These are phyloP conservation scores for Tieghemiomyces parasiticus DNA, from an alignment of 192 early-diverging fungal genomes.

Conservation along the genomic window DNA sequence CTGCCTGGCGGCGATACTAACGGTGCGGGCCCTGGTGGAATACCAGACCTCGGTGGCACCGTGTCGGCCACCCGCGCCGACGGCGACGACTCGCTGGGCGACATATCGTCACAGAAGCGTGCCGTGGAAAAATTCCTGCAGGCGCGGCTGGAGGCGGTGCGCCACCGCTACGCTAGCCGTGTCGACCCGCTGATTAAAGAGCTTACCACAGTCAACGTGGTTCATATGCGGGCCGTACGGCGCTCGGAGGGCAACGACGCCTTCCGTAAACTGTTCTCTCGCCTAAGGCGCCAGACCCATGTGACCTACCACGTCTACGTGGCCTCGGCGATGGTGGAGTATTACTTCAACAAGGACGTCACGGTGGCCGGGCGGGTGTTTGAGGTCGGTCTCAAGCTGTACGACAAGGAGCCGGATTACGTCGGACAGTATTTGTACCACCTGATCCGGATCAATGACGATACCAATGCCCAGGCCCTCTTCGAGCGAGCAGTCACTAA, in stretches of 20 bases:
- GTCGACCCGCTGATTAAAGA: slow-evolving; percentile 28
- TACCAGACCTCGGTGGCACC: slow-evolving; percentile 25
- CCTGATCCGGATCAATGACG: slow-evolving; percentile 78
- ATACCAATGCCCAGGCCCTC: slow-evolving; percentile 77
- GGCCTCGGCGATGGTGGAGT: slow-evolving; percentile 85
- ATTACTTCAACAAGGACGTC: slow-evolving; percentile 74
- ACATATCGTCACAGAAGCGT: slow-evolving; percentile 20
- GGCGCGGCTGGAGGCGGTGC: slow-evolving; percentile 24
- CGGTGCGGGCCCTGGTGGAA: not conserved
- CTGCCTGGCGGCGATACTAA: slow-evolving; percentile 22
- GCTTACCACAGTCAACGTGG: slow-evolving; percentile 65
- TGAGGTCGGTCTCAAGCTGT: slow-evolving; percentile 70
- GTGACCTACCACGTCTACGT: slow-evolving; percentile 79
- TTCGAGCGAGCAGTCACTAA: slow-evolving; percentile 78
- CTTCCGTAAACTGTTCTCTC: slow-evolving; percentile 60
- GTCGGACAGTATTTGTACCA: slow-evolving; percentile 74
- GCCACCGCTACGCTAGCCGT: slow-evolving; percentile 21
- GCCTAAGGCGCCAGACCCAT: slow-evolving; percentile 53
- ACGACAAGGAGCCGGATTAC: slow-evolving; percentile 56
- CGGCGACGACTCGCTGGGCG: slow-evolving; percentile 17
- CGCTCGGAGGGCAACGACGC: slow-evolving; percentile 60
- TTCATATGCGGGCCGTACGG: slow-evolving; percentile 71
- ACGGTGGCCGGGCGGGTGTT: slow-evolving; percentile 78
- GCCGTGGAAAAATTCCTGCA: slow-evolving; percentile 20
- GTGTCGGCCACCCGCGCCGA: slow-evolving; percentile 27